Evolutionary conservation across 352 stramenopile species (phyloP).

Genomic region (Blastocystis sp.): DNA sequence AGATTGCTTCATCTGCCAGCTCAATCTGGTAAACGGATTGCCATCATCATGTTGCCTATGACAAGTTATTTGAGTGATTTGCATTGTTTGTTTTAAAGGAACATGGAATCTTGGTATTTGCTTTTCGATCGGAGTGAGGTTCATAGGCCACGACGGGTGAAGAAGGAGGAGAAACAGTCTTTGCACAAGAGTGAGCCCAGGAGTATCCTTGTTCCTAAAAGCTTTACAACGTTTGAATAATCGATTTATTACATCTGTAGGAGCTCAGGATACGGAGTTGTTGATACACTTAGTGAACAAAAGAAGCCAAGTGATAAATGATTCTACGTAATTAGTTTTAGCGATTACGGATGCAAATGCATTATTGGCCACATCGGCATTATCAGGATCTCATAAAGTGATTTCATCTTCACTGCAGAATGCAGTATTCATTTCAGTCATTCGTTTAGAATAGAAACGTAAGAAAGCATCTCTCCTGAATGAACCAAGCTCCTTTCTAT

Average conservation of each 20-base stretch:
- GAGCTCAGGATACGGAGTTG: neutral
- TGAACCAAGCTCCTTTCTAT: conserved; percentile 22
- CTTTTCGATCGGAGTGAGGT: neutral
- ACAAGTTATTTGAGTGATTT: conserved; percentile 56
- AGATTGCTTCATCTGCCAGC: conserved; percentile 97
- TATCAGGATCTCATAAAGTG: neutral
- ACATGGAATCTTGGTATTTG: conserved; percentile 12
- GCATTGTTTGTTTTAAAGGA: conserved; percentile 29
- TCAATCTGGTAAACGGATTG: conserved; percentile 90
- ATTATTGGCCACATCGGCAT: neutral
- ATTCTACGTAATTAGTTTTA: neutral
- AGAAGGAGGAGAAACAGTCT: neutral
- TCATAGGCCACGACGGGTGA: neutral
- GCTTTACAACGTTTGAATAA: neutral
- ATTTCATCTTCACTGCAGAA: neutral
- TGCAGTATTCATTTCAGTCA: neutral
- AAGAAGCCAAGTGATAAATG: neutral
- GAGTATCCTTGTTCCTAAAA: neutral
- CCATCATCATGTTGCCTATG: neutral
- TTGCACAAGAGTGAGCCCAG: neutral
- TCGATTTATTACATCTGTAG: neutral
- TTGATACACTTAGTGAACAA: neutral
- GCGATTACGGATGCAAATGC: neutral
- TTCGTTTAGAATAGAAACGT: neutral
- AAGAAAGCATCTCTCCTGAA: neutral